These are phyloP conservation scores for Pyrus bretschneideri DNA, from an alignment of 306 rosid genomes.

Conservation along the genomic window DNA sequence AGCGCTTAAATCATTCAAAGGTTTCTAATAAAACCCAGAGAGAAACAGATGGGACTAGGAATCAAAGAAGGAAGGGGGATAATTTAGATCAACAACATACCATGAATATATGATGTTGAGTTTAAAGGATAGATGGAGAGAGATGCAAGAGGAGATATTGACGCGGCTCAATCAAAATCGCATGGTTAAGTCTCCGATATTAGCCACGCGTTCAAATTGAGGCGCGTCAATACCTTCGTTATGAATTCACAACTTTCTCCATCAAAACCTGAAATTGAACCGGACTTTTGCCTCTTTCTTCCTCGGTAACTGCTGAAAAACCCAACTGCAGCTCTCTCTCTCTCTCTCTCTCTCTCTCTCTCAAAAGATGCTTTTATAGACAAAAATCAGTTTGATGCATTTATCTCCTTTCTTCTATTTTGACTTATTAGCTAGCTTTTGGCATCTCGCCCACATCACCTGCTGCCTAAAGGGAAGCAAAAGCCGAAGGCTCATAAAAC, in stretches of 20 bases:
- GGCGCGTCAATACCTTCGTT: slow-evolving; percentile 63
- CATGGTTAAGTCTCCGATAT: slow-evolving; percentile 20
- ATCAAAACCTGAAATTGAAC: slow-evolving; percentile 13
- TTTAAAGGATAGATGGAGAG: slow-evolving; percentile 11
- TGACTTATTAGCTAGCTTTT: background rate
- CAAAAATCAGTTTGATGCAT: background rate
- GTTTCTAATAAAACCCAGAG: background rate
- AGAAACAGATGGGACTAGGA: background rate
- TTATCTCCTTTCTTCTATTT: background rate
- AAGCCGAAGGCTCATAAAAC: slow-evolving; percentile 3
- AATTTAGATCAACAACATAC: background rate
- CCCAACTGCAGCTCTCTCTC: background rate
- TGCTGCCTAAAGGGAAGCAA: slow-evolving; percentile 23
- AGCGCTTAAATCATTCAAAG: background rate
- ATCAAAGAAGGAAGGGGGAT: background rate
- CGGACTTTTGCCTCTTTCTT: background rate
- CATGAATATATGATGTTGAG: background rate
- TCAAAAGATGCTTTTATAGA: background rate
- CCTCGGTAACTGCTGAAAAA: background rate
- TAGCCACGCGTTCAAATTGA: slow-evolving; percentile 68
- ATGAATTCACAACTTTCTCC: slow-evolving; percentile 20
- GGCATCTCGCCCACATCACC: slow-evolving; percentile 5
- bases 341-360: background rate
- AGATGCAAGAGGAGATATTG: slow-evolving; percentile 67
- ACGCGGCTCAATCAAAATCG: slow-evolving; percentile 86